Evolutionary conservation across 1,284 basidiomycete genomes (phyloP), one percentile per base, ranked within the genome.

Genomic region (Tranzscheliella williamsii): DNA sequence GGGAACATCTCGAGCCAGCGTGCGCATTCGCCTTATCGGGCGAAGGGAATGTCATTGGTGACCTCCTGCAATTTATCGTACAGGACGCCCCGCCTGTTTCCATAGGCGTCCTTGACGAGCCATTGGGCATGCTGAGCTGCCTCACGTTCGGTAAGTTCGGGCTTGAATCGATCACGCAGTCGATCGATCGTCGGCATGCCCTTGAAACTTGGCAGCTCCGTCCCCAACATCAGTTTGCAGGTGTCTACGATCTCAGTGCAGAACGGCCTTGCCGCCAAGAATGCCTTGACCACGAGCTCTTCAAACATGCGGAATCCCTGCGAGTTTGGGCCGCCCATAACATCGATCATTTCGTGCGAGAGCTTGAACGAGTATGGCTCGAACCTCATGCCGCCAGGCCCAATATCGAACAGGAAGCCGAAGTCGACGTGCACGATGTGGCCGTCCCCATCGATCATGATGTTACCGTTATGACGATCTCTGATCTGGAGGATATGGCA

Each of bases 401-500:
- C 94, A 84, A 97, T 98, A 78, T 97, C 94, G 73, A 97, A 97
- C 48, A 97, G 80, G 82, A 98, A 98, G 1, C 94, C 95, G 74
- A 98, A 98, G 80, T 98, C 93, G 63, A 97, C 86, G 75, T 98
- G 94, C 4, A 96, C 85, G 55, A 98, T 90, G 75, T 96, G 92
- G 0, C 94, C 94, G 55, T 93, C 89, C 6, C 89, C 91, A 73
- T 96, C 92, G 53, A 98, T 94, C 93, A 98, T 95, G 73, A 97
- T 97, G 78, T 98, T 98, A 17, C 94, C 94, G 74, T 97, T 97
- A 79, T 98, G 94, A 27, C 94, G 82, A 78, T 98, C 95, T 80
- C 95, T 94, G 80, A 97, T 91, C 79, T 98, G 94, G 30, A 97
- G 80, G 58, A 97, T 91, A 79, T 96, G 97, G 78, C 94, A 98